phyloP scores from a whole-genome alignment of 768 basidiomycete genomes.

The Boletus eberwhitei region DNA sequence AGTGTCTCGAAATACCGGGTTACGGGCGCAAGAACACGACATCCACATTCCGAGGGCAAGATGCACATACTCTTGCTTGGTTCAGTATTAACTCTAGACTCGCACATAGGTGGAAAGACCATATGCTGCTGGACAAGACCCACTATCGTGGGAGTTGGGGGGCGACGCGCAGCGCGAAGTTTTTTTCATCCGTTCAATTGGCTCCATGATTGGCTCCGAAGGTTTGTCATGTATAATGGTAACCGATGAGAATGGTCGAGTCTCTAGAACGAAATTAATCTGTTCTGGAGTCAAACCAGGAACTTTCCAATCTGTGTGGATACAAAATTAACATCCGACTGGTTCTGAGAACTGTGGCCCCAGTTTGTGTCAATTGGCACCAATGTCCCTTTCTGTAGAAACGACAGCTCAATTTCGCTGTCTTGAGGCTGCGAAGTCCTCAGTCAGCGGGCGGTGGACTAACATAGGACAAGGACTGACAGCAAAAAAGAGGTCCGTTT shows the following conservation, averaged over 20 bases:
- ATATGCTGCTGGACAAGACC: too few species aligned
- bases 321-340: slow-evolving; percentile 9
- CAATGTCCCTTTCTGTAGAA: slow-evolving; percentile 40
- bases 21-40: too few species aligned
- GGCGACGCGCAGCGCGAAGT: too few species aligned
- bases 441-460: background rate
- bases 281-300: slow-evolving; percentile 3
- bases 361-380: slow-evolving; percentile 39
- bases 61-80: too few species aligned
- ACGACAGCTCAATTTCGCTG: slow-evolving; percentile 43
- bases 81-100: too few species aligned
- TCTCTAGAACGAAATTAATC: background rate
- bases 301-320: slow-evolving; percentile 11
- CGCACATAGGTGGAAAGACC: too few species aligned
- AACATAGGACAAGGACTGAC: slow-evolving; percentile 23
- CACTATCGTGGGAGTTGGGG: too few species aligned
- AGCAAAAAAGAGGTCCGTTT: slow-evolving; percentile 56
- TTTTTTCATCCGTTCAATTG: background rate
- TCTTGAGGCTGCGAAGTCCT: slow-evolving; percentile 44
- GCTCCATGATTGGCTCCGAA: background rate
- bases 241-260: background rate
- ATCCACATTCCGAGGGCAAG: too few species aligned
- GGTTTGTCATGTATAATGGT: background rate
- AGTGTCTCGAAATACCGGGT: too few species aligned
- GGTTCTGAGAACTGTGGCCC: slow-evolving; percentile 15